A percentile compares a stretch with the other conserved stretches of the same genome.
Conservation (phyloP, 1,284 basidiomycete species). For the Schizopora paradoxa region DNA sequence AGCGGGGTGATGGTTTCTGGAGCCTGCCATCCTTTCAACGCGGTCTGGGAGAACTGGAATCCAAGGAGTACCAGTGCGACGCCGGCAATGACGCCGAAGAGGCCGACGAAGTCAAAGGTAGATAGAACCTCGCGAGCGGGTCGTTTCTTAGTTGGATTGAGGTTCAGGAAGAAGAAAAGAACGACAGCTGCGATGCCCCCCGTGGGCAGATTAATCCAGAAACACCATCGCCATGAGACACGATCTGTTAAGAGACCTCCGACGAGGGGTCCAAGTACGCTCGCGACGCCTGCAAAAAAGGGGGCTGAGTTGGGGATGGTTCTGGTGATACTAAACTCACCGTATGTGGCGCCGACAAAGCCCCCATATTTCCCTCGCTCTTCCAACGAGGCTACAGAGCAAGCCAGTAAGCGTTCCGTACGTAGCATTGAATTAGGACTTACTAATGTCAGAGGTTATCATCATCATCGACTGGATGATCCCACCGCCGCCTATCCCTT, state of each 20-base stretch:
- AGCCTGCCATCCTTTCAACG: conserved; percentile 24
- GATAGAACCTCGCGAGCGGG: conserved; percentile 29
- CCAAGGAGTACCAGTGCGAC: conserved; percentile 43
- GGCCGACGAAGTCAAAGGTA: conserved; percentile 46
- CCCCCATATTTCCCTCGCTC: conserved; percentile 34
- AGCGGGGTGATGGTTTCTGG: conserved; percentile 44
- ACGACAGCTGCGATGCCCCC: conserved; percentile 38
- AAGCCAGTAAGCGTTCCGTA: conserved; percentile 18
- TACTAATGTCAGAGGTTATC: conserved; percentile 28
- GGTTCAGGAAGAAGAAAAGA: conserved; percentile 29
- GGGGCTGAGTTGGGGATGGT: no score
- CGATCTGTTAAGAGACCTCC: conserved; percentile 39
- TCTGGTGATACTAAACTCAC: conserved; percentile 33
- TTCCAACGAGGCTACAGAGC: neutral
- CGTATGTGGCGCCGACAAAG: conserved; percentile 40
- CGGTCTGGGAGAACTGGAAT: conserved; percentile 28
- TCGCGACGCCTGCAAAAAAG: conserved; percentile 20
- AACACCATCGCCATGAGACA: conserved; percentile 35
- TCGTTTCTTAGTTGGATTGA: conserved; percentile 28
- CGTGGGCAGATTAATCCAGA: conserved; percentile 36
- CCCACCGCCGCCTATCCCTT: conserved; percentile 45
- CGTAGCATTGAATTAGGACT: conserved; percentile 17
- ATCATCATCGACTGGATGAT: conserved; percentile 29
- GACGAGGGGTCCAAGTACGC: conserved; percentile 41
- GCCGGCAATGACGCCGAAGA: conserved; percentile 39